These are phyloP conservation scores for Taphrina confusa DNA, from an alignment of 1,139 yeast species.

Conservation along the genomic window DNA sequence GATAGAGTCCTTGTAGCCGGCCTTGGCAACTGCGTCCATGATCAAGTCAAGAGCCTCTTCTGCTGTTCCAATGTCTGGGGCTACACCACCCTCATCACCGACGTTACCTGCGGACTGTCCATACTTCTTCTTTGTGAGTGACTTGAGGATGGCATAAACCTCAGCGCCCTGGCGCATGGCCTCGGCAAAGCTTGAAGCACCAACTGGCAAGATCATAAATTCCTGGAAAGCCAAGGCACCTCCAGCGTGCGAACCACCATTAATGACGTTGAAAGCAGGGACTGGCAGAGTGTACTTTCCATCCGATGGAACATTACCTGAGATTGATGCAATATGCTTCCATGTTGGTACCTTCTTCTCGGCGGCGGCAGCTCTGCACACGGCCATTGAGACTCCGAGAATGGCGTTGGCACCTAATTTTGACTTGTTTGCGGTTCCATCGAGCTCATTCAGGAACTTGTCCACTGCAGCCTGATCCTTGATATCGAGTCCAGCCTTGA, in stretches of 20 bases:
- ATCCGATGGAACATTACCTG: conserved; percentile 55
- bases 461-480: conserved; percentile 78
- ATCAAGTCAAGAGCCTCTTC: conserved; percentile 94
- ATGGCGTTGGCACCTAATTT: conserved; percentile 96
- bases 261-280: conserved; percentile 75
- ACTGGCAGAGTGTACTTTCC: conserved; percentile 52
- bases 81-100: conserved; percentile 99
- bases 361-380: conserved; percentile 93
- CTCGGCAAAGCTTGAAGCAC: conserved; percentile 83
- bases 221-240: conserved; percentile 98
- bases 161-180: conserved; percentile 94
- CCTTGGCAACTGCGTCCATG: conserved; percentile 77
- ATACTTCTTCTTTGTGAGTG: conserved; percentile 85
- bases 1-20: conserved; percentile 91
- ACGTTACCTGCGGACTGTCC: conserved; percentile 98
- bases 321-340: conserved; percentile 74
- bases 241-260: conserved; percentile 99
- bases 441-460: conserved; percentile 71
- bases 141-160: conserved; percentile 92
- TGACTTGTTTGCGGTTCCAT: conserved; percentile 91
- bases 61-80: conserved; percentile 90
- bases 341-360: conserved; percentile 80
- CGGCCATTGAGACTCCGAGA: conserved; percentile 91
- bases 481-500: conserved; percentile 72
- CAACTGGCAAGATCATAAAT: conserved; percentile 95